Percentiles rank a stretch among this genome's conserved stretches.
phyloP scores from a whole-genome alignment of 352 stramenopile genomes.

The Thraustochytrium sp. region DNA sequence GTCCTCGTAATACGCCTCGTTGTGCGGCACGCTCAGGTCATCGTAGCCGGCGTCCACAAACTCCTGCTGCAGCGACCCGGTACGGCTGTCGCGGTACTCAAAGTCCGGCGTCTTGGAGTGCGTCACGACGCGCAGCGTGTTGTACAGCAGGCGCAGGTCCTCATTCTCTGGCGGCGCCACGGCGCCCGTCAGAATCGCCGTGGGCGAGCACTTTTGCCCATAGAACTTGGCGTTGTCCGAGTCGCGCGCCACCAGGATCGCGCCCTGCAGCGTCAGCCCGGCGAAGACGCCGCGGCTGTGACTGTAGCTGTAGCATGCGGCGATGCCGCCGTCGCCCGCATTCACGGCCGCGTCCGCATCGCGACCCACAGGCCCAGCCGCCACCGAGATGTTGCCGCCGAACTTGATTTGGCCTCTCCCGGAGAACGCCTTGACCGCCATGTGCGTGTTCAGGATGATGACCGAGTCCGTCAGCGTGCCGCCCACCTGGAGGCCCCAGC shows the following conservation, averaged over 20 bases:
- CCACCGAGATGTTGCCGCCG: conserved; percentile 64
- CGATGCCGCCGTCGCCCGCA: conserved; percentile 60
- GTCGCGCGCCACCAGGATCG: conserved; percentile 63
- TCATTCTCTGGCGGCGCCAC: conserved; percentile 60
- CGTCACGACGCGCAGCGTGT: conserved; percentile 58
- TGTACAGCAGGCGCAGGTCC: conserved; percentile 61
- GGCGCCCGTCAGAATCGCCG: conserved; percentile 64
- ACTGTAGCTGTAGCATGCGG: conserved; percentile 75
- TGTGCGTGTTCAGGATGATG: conserved; percentile 70
- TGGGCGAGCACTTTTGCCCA: conserved; percentile 65
- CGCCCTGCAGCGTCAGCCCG: conserved; percentile 70
- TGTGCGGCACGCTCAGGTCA: background rate
- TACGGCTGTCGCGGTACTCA: conserved; percentile 56
- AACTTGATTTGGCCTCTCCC: conserved; percentile 67
- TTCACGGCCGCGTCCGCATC: conserved; percentile 56
- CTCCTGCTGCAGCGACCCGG: background rate
- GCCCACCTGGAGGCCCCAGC: conserved; percentile 65
- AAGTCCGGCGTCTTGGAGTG: conserved; percentile 63
- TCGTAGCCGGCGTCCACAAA: background rate
- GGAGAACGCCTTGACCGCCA: conserved; percentile 73
- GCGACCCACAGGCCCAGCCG: conserved; percentile 67
- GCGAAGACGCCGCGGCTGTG: conserved; percentile 69
- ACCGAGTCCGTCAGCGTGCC: conserved; percentile 72
- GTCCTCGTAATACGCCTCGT: background rate
- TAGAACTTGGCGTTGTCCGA: conserved; percentile 79